Conservation (phyloP, 495 filamentous ascomycete genomes). For the Aspergillus diversus region DNA sequence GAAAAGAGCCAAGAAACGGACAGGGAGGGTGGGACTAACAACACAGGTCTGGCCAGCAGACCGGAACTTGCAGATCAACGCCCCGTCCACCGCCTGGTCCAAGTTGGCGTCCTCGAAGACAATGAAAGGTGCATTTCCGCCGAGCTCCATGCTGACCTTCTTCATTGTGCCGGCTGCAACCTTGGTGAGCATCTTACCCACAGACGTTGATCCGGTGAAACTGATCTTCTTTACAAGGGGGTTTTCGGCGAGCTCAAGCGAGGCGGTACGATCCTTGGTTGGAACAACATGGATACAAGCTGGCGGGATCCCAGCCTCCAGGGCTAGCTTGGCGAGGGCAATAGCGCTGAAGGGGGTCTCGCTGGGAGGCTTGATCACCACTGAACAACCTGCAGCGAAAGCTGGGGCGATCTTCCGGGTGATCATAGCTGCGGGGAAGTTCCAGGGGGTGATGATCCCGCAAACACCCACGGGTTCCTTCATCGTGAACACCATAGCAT, state of each 20-base stretch:
- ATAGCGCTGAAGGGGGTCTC: conserved; percentile 60
- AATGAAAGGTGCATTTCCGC: conserved; percentile 83
- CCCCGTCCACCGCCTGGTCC: conserved; percentile 80
- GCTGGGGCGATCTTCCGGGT: conserved; percentile 70
- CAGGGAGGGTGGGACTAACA: not conserved
- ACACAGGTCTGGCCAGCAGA: conserved; percentile 57
- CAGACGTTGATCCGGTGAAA: conserved; percentile 37
- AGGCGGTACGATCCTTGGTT: conserved; percentile 36
- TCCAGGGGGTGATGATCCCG: conserved; percentile 57
- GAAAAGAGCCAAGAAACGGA: not conserved
- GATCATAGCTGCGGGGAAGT: conserved; percentile 82
- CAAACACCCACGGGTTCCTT: conserved; percentile 43
- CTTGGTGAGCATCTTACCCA: conserved; percentile 31
- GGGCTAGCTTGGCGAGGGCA: conserved; percentile 55
- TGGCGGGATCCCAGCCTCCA: conserved; percentile 54
- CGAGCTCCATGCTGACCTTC: conserved; percentile 85
- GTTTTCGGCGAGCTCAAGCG: conserved; percentile 25
- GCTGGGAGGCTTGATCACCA: conserved; percentile 63
- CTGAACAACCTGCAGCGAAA: conserved; percentile 71
- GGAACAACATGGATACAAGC: conserved; percentile 28
- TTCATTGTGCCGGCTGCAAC: conserved; percentile 66
- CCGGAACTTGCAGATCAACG: conserved; percentile 54
- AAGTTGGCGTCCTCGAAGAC: conserved; percentile 88
- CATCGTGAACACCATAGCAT: conserved; percentile 38
- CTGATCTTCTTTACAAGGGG: conserved; percentile 54